Evolutionary conservation across 495 filamentous ascomycete species (phyloP).

Genomic region (Thermothielavioides terrestris): DNA sequence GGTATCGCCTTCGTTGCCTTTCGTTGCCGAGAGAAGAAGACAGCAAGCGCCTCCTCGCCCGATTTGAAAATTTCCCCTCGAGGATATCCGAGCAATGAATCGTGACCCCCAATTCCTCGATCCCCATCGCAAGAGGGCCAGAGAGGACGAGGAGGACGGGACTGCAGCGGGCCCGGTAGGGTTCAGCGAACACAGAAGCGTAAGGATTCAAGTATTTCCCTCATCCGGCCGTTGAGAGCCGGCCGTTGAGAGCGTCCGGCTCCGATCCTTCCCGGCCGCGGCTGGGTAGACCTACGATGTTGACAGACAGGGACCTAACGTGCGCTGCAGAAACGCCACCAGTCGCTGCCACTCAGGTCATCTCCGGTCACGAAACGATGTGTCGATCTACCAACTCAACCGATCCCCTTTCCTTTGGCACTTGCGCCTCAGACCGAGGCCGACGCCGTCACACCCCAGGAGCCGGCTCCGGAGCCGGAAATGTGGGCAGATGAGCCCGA

Average conservation of each 20-base stretch:
- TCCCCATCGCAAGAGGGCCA: constrained; percentile 21
- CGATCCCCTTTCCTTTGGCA: constrained; percentile 25
- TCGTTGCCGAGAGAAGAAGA: too few relatives aligned
- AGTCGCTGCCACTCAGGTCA: constrained; percentile 36
- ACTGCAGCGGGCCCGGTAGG: constrained; percentile 24
- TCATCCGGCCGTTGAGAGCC: neutral
- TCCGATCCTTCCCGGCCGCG: neutral
- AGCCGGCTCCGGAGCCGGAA: constrained; percentile 10
- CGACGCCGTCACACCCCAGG: constrained; percentile 31
- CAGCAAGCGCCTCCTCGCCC: too few relatives aligned
- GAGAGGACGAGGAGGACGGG: constrained; percentile 28
- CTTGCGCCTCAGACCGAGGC: constrained; percentile 12
- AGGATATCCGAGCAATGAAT: too few relatives aligned
- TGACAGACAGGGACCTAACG: constrained; percentile 5
- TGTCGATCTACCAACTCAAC: constrained; percentile 22
- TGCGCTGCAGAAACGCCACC: constrained; percentile 37
- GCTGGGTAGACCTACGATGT: neutral
- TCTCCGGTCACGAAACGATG: constrained; percentile 36
- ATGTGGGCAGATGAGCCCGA: constrained; percentile 25
- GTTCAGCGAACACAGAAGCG: constrained; percentile 42
- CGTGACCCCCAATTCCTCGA: constrained; percentile 17
- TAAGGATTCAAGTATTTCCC: constrained; percentile 23
- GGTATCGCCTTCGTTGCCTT: too few relatives aligned
- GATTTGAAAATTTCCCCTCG: too few relatives aligned
- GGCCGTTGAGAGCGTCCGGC: neutral